phyloP scores from a whole-genome alignment of 371 early-diverging fungal species.

The Sporodiniella umbellata region DNA sequence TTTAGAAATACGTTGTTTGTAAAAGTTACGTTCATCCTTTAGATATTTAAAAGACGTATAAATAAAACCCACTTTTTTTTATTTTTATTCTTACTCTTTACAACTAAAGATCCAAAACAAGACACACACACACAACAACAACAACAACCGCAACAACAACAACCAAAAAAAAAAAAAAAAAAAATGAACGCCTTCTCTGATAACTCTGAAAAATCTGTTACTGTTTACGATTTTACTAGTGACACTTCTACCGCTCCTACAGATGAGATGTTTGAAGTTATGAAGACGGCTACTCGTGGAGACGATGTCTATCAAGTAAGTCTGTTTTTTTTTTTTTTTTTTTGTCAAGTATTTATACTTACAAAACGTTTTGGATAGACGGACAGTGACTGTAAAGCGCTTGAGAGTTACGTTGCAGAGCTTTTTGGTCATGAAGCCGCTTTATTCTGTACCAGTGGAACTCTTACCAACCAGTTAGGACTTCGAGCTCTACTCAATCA shows the following conservation, averaged over 20 bases:
- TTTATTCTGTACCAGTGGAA: constrained; percentile 79
- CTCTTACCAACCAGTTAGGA: constrained; percentile 84
- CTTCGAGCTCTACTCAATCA: constrained; percentile 68
- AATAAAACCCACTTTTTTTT: no score
- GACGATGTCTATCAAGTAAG: constrained; percentile 84
- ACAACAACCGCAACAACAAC: no score
- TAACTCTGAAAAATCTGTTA: constrained; percentile 20
- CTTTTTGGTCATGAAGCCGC: constrained; percentile 80
- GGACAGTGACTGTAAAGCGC: constrained; percentile 32
- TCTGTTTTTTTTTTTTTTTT: not conserved
- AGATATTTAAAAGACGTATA: no score
- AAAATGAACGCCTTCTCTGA: no score
- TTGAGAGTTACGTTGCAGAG: constrained; percentile 68
- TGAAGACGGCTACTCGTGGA: constrained; percentile 72
- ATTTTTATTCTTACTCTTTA: no score
- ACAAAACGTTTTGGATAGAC: no score
- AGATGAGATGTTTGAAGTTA: constrained; percentile 74
- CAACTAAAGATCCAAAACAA: no score
- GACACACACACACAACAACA: no score
- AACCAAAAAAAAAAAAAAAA: no score
- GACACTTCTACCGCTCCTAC: constrained; percentile 85
- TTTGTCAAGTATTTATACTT: not conserved
- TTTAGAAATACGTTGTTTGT: no score
- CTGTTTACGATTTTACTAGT: constrained; percentile 52
- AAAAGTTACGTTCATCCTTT: no score